Evolutionary conservation across 345 rosid genomes (phyloP).

Genomic region (Ricinus communis): DNA sequence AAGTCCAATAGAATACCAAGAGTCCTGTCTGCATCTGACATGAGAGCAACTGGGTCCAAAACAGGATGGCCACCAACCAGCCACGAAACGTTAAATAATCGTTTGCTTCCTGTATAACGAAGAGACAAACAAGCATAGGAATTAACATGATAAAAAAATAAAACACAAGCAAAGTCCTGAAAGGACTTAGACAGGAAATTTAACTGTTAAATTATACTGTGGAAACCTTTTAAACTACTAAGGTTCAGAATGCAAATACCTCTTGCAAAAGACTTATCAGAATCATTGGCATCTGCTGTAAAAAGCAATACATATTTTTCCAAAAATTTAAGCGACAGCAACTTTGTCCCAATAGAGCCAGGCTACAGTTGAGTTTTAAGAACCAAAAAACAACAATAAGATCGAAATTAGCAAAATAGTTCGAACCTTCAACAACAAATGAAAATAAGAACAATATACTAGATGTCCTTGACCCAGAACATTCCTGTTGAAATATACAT

Average conservation of each 20-base stretch:
- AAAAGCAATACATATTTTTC: slow-evolving; percentile 76
- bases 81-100: slow-evolving; percentile 71
- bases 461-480: background rate
- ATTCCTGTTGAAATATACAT: background rate
- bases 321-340: slow-evolving; percentile 89
- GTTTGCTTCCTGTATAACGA: slow-evolving; percentile 50
- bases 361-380: slow-evolving; percentile 50
- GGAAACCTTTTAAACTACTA: background rate
- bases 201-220: slow-evolving; percentile 10
- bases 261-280: slow-evolving; percentile 49
- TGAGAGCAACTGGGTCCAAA: slow-evolving; percentile 59
- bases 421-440: slow-evolving; percentile 8
- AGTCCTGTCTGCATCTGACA: slow-evolving; percentile 63
- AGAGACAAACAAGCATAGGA: slow-evolving; percentile 18
- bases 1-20: slow-evolving; percentile 56
- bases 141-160: background rate
- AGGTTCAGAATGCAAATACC: slow-evolving; percentile 48
- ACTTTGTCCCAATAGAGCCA: slow-evolving; percentile 63
- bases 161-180: slow-evolving; percentile 3
- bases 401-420: slow-evolving; percentile 13
- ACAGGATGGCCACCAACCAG: slow-evolving; percentile 64
- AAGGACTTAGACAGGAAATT: background rate
- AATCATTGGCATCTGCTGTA: slow-evolving; percentile 63
- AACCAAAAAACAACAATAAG: background rate
- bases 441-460: background rate